Percentiles rank a stretch among this genome's conserved stretches.
phyloP scores from a whole-genome alignment of 208 protist genomes.

The Leishmania martiniquensis region DNA sequence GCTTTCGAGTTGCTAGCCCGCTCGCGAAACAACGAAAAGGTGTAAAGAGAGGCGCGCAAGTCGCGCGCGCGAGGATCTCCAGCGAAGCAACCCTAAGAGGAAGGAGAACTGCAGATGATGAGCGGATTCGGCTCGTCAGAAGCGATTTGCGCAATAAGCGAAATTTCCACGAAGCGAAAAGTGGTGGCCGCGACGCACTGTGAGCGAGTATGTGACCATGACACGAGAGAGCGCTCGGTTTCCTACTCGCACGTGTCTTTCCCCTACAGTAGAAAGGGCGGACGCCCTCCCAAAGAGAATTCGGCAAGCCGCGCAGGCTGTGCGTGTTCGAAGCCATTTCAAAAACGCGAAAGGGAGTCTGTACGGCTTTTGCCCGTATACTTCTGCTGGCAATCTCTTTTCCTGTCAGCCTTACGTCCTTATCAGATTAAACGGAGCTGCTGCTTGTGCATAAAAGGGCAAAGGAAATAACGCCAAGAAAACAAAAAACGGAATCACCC shows the following conservation, averaged over 20 bases:
- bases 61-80: not conserved
- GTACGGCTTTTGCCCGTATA: not conserved
- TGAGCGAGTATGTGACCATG: not conserved
- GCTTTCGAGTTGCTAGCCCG: not conserved
- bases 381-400: not conserved
- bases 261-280: not conserved
- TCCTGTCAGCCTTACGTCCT: not conserved
- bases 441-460: conserved; percentile 8
- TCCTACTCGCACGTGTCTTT: not conserved
- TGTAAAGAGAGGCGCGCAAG: not conserved
- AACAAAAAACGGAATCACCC: not conserved
- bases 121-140: not conserved
- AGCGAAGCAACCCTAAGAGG: not conserved
- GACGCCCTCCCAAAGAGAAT: not conserved
- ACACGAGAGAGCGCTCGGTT: not conserved
- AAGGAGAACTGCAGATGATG: not conserved
- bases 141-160: not conserved
- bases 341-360: too few species aligned
- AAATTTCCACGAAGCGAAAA: not conserved
- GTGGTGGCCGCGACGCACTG: not conserved
- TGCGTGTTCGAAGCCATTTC: not conserved
- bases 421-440: conserved; percentile 3
- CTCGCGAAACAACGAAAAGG: not conserved
- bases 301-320: not conserved
- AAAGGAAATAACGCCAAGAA: not conserved